phyloP scores from a whole-genome alignment of 2,329 filamentous ascomycete genomes.

The Aspergillus novoparasiticus region DNA sequence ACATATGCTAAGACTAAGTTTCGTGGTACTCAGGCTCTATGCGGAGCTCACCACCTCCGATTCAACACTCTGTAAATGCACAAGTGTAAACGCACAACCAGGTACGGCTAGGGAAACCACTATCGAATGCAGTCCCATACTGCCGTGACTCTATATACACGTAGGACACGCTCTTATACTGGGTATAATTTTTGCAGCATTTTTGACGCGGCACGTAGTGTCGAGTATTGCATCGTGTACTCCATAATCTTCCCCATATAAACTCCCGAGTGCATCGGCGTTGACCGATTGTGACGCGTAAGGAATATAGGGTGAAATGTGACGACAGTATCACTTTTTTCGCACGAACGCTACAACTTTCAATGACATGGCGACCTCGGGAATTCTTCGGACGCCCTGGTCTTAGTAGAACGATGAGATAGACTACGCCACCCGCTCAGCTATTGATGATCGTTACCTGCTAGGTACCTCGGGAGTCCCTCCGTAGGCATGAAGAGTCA shows the following conservation, averaged over 20 bases:
- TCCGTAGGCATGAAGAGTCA: background rate
- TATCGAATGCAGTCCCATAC: background rate
- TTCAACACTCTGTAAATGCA: background rate
- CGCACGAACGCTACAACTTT: background rate
- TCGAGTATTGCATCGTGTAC: background rate
- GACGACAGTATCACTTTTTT: background rate
- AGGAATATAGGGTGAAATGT: background rate
- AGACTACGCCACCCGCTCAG: background rate
- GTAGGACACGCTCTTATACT: background rate
- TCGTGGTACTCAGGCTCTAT: background rate
- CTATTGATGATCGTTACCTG: background rate
- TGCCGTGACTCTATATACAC: constrained; percentile 1
- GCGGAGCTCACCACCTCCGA: background rate
- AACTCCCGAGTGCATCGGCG: background rate
- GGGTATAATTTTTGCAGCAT: background rate
- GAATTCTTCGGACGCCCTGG: background rate
- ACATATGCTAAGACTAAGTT: background rate
- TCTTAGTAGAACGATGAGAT: background rate
- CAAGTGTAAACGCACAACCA: background rate
- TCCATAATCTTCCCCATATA: background rate
- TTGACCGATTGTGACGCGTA: background rate
- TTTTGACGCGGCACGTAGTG: background rate
- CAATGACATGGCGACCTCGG: background rate
- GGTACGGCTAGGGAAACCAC: background rate
- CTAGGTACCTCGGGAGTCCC: background rate